phyloP scores from a whole-genome alignment of 164 flowering plant genomes.

The Tetracentron sinense region DNA sequence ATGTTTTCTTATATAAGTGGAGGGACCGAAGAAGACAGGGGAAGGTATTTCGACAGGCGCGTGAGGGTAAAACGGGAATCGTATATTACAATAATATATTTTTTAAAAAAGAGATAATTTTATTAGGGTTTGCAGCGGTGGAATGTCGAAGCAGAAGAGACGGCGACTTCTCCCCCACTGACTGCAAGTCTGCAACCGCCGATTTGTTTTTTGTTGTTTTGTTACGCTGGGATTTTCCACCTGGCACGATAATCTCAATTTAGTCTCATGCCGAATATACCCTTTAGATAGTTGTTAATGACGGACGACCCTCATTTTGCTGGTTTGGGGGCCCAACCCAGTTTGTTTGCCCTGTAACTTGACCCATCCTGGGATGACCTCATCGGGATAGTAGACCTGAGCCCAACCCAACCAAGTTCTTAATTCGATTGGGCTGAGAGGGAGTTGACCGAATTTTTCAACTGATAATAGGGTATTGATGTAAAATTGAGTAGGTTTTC shows the following conservation, averaged over 20 bases:
- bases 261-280: slow-evolving; percentile 1
- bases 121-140: slow-evolving; percentile 25
- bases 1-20: not conserved
- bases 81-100: not conserved
- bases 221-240: slow-evolving; percentile 12
- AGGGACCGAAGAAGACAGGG: slow-evolving; percentile 13
- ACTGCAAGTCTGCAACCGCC: slow-evolving; percentile 37
- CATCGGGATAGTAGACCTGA: too few species aligned
- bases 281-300: not conserved
- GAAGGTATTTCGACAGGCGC: slow-evolving; percentile 2
- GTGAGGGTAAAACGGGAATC: slow-evolving; percentile 14
- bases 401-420: too few species aligned
- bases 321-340: too few species aligned
- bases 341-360: too few species aligned
- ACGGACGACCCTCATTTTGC: not conserved
- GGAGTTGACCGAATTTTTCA: too few species aligned
- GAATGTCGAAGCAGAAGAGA: slow-evolving; percentile 41
- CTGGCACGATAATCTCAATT: slow-evolving; percentile 7
- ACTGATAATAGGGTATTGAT: too few species aligned
- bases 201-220: slow-evolving; percentile 19
- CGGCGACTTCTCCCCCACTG: slow-evolving; percentile 46
- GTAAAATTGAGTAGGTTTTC: too few species aligned
- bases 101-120: not conserved
- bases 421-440: too few species aligned
- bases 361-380: too few species aligned